Percentiles rank a stretch among this genome's conserved stretches.
Conservation (phyloP, 768 basidiomycete genomes). For the Pleurotus salmoneostramineus region DNA sequence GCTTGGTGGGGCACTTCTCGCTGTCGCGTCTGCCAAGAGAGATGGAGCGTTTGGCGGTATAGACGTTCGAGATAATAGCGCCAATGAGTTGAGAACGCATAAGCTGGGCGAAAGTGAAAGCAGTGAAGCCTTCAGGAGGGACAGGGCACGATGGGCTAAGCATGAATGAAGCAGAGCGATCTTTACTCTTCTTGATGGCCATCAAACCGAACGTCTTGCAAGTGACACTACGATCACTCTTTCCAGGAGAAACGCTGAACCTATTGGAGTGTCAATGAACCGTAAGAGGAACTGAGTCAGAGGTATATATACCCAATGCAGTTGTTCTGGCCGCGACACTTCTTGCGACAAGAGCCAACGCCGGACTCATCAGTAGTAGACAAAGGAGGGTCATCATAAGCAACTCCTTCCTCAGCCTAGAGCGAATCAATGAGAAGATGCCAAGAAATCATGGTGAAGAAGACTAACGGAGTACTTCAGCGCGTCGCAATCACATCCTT, state of each 20-base stretch:
- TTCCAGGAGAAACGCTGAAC: neutral
- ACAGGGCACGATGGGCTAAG: neutral
- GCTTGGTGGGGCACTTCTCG: neutral
- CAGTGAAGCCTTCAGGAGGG: neutral
- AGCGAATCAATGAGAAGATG: neutral
- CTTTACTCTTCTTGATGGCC: neutral
- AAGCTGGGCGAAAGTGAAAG: neutral
- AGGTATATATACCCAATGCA: neutral
- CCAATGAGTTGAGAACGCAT: neutral
- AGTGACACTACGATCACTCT: neutral
- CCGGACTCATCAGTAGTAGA: neutral
- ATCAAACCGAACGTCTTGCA: neutral
- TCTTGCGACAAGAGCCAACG: neutral
- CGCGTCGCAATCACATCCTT: constrained; percentile 7
- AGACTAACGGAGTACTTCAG: constrained; percentile 1
- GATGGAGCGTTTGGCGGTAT: neutral
- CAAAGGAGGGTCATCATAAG: neutral
- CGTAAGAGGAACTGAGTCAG: neutral
- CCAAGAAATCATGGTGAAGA: neutral
- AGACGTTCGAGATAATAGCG: neutral
- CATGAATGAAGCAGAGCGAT: neutral
- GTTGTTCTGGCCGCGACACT: neutral
- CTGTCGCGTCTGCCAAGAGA: neutral
- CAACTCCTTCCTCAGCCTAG: neutral
- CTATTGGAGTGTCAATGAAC: neutral